Percentiles rank a stretch among this genome's conserved stretches.
Evolutionary conservation across 2,329 filamentous ascomycete genomes (phyloP).

Genomic region (Paracorniculantispora psalliotae): DNA sequence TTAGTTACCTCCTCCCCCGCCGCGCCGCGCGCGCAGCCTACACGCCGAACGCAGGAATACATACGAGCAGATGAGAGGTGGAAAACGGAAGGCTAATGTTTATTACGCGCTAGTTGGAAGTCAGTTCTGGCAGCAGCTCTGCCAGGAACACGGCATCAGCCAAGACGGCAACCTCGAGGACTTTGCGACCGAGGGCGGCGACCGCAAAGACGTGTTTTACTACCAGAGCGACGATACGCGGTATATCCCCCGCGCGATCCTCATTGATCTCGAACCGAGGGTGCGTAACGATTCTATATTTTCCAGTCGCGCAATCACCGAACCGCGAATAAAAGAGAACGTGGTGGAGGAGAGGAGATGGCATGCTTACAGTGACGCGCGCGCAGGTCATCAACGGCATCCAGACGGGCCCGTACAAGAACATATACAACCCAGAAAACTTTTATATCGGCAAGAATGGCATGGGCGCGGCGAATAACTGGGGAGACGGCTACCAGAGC

Average conservation of each 20-base stretch:
- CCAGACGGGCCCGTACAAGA: constrained; percentile 88
- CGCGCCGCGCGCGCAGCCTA: no score
- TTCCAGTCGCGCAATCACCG: no score
- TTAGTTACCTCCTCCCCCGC: constrained; percentile 46
- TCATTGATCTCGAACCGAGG: constrained; percentile 90
- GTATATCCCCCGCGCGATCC: constrained; percentile 93
- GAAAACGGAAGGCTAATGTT: not conserved
- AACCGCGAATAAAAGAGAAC: not conserved
- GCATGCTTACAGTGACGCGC: no score
- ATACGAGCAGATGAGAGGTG: not conserved
- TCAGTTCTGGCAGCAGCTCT: constrained; percentile 98
- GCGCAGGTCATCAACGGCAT: constrained; percentile 83
- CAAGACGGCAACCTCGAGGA: constrained; percentile 96
- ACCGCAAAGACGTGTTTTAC: constrained; percentile 98
- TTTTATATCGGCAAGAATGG: constrained; percentile 96
- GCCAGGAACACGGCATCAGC: constrained; percentile 95
- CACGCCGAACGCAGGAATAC: not conserved
- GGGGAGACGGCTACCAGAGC: constrained; percentile 93
- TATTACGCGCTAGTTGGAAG: constrained; percentile 75
- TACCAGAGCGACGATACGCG: constrained; percentile 98
- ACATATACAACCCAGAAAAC: constrained; percentile 99
- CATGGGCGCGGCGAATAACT: constrained; percentile 93
- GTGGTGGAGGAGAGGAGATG: not conserved
- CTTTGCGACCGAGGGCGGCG: constrained; percentile 94
- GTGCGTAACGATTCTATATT: no score